Evolutionary conservation across 805 yeast species (phyloP).

Genomic region (Saturnispora besseyi): DNA sequence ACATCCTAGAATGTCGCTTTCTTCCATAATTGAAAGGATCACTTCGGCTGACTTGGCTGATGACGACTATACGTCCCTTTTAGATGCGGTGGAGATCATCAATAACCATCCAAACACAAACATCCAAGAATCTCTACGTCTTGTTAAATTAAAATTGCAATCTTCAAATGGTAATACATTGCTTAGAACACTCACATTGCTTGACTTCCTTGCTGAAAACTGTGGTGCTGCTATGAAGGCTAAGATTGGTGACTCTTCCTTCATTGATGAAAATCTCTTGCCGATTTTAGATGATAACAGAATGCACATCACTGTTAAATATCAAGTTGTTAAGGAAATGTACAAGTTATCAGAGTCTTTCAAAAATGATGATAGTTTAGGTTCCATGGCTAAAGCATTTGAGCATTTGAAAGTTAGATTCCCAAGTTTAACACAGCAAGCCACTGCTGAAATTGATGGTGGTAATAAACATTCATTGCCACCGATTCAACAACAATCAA

Average conservation of each 20-base stretch:
- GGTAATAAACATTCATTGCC: slow-evolving; percentile 1
- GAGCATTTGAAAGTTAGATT: slow-evolving; percentile 34
- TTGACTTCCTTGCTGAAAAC: slow-evolving; percentile 62
- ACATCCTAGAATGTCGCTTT: slow-evolving; percentile 8
- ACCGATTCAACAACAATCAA: not conserved
- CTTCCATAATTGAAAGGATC: slow-evolving; percentile 34
- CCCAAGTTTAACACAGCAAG: slow-evolving; percentile 30
- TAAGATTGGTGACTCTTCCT: slow-evolving; percentile 49
- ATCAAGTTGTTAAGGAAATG: slow-evolving; percentile 55
- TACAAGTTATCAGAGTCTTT: slow-evolving; percentile 59
- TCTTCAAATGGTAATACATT: slow-evolving; percentile 57
- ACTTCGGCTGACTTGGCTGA: slow-evolving; percentile 53
- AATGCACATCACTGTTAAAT: slow-evolving; percentile 61
- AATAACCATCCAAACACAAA: slow-evolving; percentile 52
- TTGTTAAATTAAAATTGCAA: slow-evolving; percentile 40
- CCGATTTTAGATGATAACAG: slow-evolving; percentile 43
- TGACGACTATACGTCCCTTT: slow-evolving; percentile 60
- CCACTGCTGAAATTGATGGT: slow-evolving; percentile 23
- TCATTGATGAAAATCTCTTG: slow-evolving; percentile 37
- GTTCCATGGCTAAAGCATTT: slow-evolving; percentile 57
- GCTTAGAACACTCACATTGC: slow-evolving; percentile 44
- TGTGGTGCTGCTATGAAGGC: slow-evolving; percentile 64
- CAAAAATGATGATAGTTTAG: slow-evolving; percentile 65
- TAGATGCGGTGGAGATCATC: slow-evolving; percentile 61
- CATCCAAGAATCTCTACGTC: slow-evolving; percentile 36